Conservation (phyloP, 2,329 filamentous ascomycete species). For the Emmonsia crescens region DNA sequence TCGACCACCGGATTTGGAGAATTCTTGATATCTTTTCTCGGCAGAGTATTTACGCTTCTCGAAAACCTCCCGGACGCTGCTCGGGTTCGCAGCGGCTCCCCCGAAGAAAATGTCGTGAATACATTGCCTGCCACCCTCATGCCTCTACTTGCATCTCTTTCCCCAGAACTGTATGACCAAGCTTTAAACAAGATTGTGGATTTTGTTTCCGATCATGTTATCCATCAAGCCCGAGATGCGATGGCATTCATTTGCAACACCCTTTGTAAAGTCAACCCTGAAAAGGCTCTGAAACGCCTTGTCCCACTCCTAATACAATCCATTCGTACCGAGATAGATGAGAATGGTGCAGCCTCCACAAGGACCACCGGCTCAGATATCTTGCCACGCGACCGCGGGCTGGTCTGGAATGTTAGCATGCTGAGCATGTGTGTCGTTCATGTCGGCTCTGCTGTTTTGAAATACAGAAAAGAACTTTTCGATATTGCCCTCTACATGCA, state of each 20-base stretch:
- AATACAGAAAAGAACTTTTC: conserved; percentile 79
- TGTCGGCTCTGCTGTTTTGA: conserved; percentile 78
- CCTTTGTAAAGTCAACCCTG: conserved; percentile 87
- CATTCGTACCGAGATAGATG: conserved; percentile 93
- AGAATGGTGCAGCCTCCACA: conserved; percentile 90
- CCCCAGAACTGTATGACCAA: conserved; percentile 85
- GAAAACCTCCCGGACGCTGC: conserved; percentile 91
- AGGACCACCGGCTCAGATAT: conserved; percentile 89
- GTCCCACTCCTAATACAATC: conserved; percentile 82
- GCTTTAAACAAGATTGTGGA: conserved; percentile 83
- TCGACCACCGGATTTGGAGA: conserved; percentile 91
- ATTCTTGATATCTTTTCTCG: conserved; percentile 80
- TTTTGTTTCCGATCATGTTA: conserved; percentile 87
- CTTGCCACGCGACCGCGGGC: conserved; percentile 75
- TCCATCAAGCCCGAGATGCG: conserved; percentile 90
- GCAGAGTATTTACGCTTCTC: conserved; percentile 86
- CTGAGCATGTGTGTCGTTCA: conserved; percentile 97
- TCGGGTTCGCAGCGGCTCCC: conserved; percentile 76
- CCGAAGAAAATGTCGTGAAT: conserved; percentile 95
- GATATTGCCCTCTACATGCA: conserved; percentile 95
- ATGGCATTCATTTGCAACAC: conserved; percentile 99
- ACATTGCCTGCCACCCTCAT: conserved; percentile 84
- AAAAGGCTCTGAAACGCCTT: conserved; percentile 83
- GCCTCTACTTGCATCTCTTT: conserved; percentile 80
- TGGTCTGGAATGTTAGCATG: conserved; percentile 96